A percentile compares a stretch with the other conserved stretches of the same genome.
These are phyloP conservation scores for Zasmidium cellare DNA, from an alignment of 2,329 filamentous ascomycete species.

Conservation along the genomic window DNA sequence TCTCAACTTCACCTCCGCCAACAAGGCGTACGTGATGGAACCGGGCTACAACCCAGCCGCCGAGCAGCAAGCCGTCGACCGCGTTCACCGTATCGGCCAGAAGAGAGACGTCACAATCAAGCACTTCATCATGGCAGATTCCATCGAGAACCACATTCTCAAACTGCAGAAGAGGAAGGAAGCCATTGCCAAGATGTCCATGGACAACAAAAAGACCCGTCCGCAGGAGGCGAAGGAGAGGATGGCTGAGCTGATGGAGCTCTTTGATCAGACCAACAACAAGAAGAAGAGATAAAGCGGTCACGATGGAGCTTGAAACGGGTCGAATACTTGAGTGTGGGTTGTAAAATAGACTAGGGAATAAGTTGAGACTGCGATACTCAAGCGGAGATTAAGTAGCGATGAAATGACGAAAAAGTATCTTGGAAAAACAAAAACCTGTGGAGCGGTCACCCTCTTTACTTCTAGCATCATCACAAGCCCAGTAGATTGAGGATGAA, in stretches of 20 bases:
- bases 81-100: slow-evolving; percentile 88
- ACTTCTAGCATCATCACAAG: too few species aligned
- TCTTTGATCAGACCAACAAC: slow-evolving; percentile 45
- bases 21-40: slow-evolving; percentile 94
- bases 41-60: slow-evolving; percentile 96
- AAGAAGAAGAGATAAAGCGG: too few species aligned
- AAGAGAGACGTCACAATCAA: slow-evolving; percentile 83
- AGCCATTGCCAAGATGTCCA: slow-evolving; percentile 81
- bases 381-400: too few species aligned
- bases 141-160: slow-evolving; percentile 93
- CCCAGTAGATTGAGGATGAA: too few species aligned
- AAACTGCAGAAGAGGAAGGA: slow-evolving; percentile 90
- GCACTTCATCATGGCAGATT: slow-evolving; percentile 84
- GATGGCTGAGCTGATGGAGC: slow-evolving; percentile 59
- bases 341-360: too few species aligned
- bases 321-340: too few species aligned
- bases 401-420: too few species aligned
- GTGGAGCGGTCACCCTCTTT: too few species aligned
- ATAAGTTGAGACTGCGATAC: too few species aligned
- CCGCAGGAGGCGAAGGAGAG: slow-evolving; percentile 65
- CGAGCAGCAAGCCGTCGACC: slow-evolving; percentile 90
- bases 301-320: too few species aligned
- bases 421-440: too few species aligned
- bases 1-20: slow-evolving; percentile 84
- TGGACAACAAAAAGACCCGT: slow-evolving; percentile 63